Evolutionary conservation across 139 green algal species (phyloP), one percentile per base, ranked within the genome.

Genomic region (Haematococcus sp.): DNA sequence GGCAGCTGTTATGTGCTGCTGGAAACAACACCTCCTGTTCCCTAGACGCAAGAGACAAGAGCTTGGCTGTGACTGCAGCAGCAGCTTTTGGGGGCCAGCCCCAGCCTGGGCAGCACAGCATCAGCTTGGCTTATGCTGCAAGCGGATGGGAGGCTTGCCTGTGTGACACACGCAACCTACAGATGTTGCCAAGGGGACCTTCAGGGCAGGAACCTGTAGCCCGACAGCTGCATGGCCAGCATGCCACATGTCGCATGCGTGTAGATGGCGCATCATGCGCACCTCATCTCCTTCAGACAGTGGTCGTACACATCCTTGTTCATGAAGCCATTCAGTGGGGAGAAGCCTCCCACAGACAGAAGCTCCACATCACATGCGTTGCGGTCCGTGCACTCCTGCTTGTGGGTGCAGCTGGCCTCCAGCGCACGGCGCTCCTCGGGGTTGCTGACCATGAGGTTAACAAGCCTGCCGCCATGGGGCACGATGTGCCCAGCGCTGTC

Each of bases 301-400:
- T 80, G 80, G 2, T 91, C 63, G 71, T 97, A 97, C 13, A 86
- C 84, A 9, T 89, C 90, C 75, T 93, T 77, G 58, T 88, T 89
- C 81, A 98, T 91, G 84, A 97, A 97, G 63, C 93, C 93, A 1
- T 63, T 82, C 55, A 98, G 76, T 0, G 93, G 93, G 25, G 92
- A 95, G 77, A 98, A 98, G 52, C 73, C 91, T 23, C 92, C 93
- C 31, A 96, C 88, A 7, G 71, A 69, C 7, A 97, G 86, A 55
- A 97, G 91, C 87, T 97, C 93, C 23, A 97, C 88, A 58, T 97
- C 93, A 79, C 93, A 97, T 2, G 93, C 93, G 73, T 95, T 94
- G 28, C 93, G 83, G 69, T 97, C 91, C 35, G 75, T 91, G 34
- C 90, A 91, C 80, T 97, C 81, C 49, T 86, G 74, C 28, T 22